Conservation (phyloP, 345 rosid species). For the Cardiospermum halicacabum region DNA sequence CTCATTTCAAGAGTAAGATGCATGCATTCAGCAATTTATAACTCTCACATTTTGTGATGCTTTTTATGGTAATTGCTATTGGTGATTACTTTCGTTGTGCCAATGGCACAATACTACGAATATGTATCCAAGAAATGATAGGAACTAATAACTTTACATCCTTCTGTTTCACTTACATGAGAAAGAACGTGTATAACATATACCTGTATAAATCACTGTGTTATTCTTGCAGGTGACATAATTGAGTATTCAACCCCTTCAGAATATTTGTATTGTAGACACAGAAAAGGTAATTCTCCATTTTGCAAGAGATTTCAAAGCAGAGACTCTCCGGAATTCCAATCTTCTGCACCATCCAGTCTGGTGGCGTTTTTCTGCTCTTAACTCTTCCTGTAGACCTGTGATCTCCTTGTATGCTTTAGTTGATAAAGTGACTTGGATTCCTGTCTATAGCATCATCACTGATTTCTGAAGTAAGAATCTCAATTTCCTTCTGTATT, state of each 20-base stretch:
- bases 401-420: constrained; percentile 70
- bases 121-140: no score
- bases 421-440: constrained; percentile 52
- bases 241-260: constrained; percentile 64
- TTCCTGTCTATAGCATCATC: constrained; percentile 81
- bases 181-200: no score
- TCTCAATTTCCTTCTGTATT: constrained; percentile 67
- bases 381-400: constrained; percentile 61
- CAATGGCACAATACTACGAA: no score
- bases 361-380: constrained; percentile 61
- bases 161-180: no score
- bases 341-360: constrained; percentile 51
- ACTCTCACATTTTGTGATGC: not conserved
- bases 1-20: not conserved
- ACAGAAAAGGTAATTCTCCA: constrained; percentile 70
- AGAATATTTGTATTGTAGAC: constrained; percentile 74
- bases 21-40: not conserved
- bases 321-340: constrained; percentile 60
- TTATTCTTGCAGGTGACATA: no score
- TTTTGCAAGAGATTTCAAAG: constrained; percentile 63
- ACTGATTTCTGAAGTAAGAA: no score
- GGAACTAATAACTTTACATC: no score
- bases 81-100: no score
- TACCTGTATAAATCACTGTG: no score
- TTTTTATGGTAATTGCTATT: no score